phyloP scores from a whole-genome alignment of 257 asterid genomes.

The Echites panduratus region DNA sequence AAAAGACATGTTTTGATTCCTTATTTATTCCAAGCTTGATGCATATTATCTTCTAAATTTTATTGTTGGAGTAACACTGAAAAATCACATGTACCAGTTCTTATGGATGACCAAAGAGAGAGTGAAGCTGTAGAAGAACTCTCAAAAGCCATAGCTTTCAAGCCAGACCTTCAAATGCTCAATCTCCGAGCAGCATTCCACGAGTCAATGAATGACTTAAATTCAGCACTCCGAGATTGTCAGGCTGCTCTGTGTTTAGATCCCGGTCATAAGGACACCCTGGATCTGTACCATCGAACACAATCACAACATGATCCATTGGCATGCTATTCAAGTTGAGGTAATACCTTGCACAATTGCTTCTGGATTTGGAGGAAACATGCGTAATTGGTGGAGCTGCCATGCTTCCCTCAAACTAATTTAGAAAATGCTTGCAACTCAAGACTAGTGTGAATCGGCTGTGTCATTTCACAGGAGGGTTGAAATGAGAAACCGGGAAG shows the following conservation, averaged over 20 bases:
- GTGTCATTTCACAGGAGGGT: slow-evolving; percentile 8
- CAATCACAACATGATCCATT: slow-evolving; percentile 22
- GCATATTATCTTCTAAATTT: not conserved
- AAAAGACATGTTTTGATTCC: not conserved
- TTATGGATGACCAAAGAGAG: slow-evolving; percentile 58
- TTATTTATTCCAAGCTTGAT: not conserved
- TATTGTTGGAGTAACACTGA: slow-evolving; percentile 12
- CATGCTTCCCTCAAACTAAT: not conserved
- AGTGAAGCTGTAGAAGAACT: slow-evolving; percentile 51
- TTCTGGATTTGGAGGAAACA: not conserved
- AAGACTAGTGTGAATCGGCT: slow-evolving; percentile 4
- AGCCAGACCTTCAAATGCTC: slow-evolving; percentile 53
- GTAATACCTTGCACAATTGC: not conserved
- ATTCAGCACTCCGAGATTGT: slow-evolving; percentile 45
- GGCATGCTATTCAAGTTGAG: slow-evolving; percentile 1
- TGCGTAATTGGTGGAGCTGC: slow-evolving; percentile 11
- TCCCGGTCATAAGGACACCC: slow-evolving; percentile 52
- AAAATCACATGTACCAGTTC: slow-evolving; percentile 30
- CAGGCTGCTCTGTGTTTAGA: slow-evolving; percentile 62
- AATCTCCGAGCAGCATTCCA: slow-evolving; percentile 56
- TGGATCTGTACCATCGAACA: slow-evolving; percentile 42
- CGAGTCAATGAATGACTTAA: slow-evolving; percentile 47
- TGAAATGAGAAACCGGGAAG: slow-evolving; percentile 4
- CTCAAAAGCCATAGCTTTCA: slow-evolving; percentile 47
- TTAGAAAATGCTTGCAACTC: not conserved